Evolutionary conservation across 1,139 yeast species (phyloP).

Genomic region (Saccharomycopsis crataegensis): DNA sequence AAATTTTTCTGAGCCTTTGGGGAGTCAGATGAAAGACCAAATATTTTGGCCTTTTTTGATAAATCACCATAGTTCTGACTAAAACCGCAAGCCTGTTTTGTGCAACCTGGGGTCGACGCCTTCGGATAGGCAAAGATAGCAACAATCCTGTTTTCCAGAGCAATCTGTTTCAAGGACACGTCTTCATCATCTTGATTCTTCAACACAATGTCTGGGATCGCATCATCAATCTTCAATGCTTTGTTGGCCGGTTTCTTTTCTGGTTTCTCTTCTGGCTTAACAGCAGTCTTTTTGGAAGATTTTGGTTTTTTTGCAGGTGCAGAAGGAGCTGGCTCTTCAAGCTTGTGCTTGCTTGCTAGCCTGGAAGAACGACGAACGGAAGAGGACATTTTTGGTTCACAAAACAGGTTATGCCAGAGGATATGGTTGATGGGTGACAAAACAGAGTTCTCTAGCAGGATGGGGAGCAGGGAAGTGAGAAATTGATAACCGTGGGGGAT

Average conservation of each 20-base stretch:
- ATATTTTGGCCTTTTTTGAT: conserved; percentile 44
- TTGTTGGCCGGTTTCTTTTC: conserved; percentile 21
- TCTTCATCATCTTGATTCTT: conserved; percentile 61
- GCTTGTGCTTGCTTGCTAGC: conserved; percentile 7
- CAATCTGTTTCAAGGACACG: conserved; percentile 43
- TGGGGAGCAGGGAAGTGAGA: no score
- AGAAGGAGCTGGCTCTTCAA: conserved; percentile 5
- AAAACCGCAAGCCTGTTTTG: conserved; percentile 87
- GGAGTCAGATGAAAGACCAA: conserved; percentile 68
- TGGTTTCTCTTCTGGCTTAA: neutral
- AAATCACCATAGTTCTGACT: conserved; percentile 57
- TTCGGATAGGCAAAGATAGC: conserved; percentile 80
- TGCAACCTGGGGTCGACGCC: conserved; percentile 95
- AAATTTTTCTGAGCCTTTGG: conserved; percentile 72
- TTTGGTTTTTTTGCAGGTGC: neutral
- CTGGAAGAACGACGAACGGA: conserved; percentile 14
- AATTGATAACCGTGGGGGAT: no score
- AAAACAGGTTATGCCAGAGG: no score
- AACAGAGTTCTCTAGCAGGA: no score
- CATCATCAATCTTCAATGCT: conserved; percentile 52
- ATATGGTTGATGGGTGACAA: no score
- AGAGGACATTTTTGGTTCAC: conserved; percentile 4
- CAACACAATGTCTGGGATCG: conserved; percentile 57
- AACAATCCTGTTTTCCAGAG: conserved; percentile 41
- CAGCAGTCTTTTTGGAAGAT: neutral